A percentile compares a stretch with the other conserved stretches of the same genome.
These are phyloP conservation scores for Alternaria sp. DNA, from an alignment of 2,329 filamentous ascomycete genomes.

Conservation along the genomic window DNA sequence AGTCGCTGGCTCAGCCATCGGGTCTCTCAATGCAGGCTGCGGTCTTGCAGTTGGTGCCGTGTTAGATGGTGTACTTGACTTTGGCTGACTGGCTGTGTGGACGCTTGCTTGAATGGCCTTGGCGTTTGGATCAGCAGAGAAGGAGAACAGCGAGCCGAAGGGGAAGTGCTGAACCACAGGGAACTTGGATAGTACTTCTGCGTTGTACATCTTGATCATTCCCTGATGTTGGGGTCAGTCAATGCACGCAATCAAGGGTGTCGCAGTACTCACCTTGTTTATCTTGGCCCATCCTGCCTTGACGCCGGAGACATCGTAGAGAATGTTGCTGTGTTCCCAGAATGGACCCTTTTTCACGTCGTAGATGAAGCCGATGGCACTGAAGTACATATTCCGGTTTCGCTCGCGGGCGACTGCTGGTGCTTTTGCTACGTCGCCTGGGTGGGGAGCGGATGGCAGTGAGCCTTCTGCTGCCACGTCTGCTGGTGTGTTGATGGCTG, in stretches of 20 bases:
- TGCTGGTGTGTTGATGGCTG: constrained; percentile 65
- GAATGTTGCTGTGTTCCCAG: constrained; percentile 89
- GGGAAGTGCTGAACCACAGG: constrained; percentile 94
- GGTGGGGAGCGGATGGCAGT: constrained; percentile 69
- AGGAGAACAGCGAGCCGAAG: constrained; percentile 58
- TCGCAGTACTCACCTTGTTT: constrained; percentile 61
- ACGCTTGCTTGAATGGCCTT: constrained; percentile 38
- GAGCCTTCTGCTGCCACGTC: constrained; percentile 81
- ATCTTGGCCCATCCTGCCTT: constrained; percentile 95
- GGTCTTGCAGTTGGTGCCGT: constrained; percentile 28
- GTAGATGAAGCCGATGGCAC: constrained; percentile 94
- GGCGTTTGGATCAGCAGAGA: constrained; percentile 54
- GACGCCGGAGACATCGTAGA: constrained; percentile 94
- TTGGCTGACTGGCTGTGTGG: constrained; percentile 47
- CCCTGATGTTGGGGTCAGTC: constrained; percentile 59
- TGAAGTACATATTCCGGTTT: constrained; percentile 77
- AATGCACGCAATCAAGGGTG: neutral
- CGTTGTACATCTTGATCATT: constrained; percentile 99
- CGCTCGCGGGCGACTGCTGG: constrained; percentile 50
- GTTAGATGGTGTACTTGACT: constrained; percentile 16
- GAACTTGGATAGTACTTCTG: constrained; percentile 94
- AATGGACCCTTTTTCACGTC: constrained; percentile 97
- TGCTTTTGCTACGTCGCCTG: constrained; percentile 65
- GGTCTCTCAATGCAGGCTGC: constrained; percentile 32
- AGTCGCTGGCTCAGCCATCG: constrained; percentile 26